phyloP scores from a whole-genome alignment of 352 stramenopile species.

The Aphanomyces invadans region DNA sequence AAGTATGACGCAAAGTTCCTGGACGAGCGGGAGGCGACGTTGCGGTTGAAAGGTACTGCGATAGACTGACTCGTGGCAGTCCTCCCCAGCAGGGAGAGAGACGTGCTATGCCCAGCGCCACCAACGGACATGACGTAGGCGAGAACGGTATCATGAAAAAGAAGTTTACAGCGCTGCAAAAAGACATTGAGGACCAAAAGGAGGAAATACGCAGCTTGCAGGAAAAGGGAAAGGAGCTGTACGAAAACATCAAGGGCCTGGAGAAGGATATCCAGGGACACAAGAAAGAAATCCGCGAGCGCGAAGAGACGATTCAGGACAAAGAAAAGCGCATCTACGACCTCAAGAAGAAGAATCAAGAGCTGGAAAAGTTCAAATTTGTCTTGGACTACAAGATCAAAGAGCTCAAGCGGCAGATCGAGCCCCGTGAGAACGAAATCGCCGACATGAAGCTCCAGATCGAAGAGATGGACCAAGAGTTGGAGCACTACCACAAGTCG shows the following conservation, averaged over 20 bases:
- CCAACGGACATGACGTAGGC: too few relatives aligned
- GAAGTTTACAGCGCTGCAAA: constrained; percentile 84
- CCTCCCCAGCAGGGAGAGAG: too few relatives aligned
- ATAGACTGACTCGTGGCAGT: too few relatives aligned
- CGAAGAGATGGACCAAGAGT: constrained; percentile 92
- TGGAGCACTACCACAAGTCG: constrained; percentile 93
- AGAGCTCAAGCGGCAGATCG: constrained; percentile 91
- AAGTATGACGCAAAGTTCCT: constrained; percentile 85
- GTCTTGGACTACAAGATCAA: constrained; percentile 97
- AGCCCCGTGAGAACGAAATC: constrained; percentile 92
- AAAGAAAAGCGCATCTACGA: constrained; percentile 95
- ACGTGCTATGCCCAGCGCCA: too few relatives aligned
- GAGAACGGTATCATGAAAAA: constrained; percentile 94
- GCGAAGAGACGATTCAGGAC: constrained; percentile 91
- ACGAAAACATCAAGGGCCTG: constrained; percentile 73
- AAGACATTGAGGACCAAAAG: constrained; percentile 88
- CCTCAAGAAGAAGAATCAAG: constrained; percentile 94
- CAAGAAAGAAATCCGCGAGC: constrained; percentile 91
- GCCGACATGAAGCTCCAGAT: constrained; percentile 91
- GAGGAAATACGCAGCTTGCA: constrained; percentile 83
- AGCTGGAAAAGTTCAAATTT: constrained; percentile 96
- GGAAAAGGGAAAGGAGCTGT: constrained; percentile 84
- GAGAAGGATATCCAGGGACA: constrained; percentile 90
- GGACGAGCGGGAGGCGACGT: constrained; percentile 75
- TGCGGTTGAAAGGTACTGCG: constrained; percentile 71